Evolutionary conservation across 768 basidiomycete genomes (phyloP), one percentile per base, ranked within the genome.

Genomic region (Amyloporia xantha): DNA sequence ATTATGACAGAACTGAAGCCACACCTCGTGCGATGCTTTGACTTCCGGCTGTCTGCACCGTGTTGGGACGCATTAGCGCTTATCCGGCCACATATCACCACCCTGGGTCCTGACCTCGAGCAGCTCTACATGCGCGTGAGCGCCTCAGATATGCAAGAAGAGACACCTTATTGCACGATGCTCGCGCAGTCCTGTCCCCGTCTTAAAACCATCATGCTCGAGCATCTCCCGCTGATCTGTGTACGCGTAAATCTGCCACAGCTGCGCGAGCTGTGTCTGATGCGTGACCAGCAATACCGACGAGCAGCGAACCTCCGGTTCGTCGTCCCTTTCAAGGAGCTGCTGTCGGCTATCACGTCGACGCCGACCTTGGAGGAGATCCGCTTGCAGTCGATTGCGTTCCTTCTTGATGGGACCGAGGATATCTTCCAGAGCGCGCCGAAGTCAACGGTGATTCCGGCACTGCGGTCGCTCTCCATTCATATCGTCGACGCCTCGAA

Each of bases 11-110:
- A 53, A 21, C 51, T 65, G 26, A 49, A 56, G 36, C 61, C 65
- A 4, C 62, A 66, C 39, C 57, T 66, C 17, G 48, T 52, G 2
- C 58, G 62, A 13, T 65, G 65, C 49, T 66, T 61, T 52, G 61
- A 55, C 11, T 63, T 66, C 49, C 54, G 56, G 23, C 50, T 65
- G 25, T 63, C 58, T 4, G 59, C 58, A 3, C 56, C 56, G 1
- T 59, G 62, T 35, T 64, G 64, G 61, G 51, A 57, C 44, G 27
- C 44, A 28, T 60, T 65, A 59, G 55, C 53, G 26, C 44, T 56
- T 19, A 57, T 64, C 25, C 59, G 55, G 25, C 53, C 57, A 23
- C 50, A 55, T 37, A 48, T 53, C 4, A 30, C 47, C 13, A 55
- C 53, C 38, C 44, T 66, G 17, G 62, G 64, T 0, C 62, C 61